These are phyloP conservation scores for Lasiodiplodia theobromae DNA, from an alignment of 2,329 filamentous ascomycete species.

Conservation along the genomic window DNA sequence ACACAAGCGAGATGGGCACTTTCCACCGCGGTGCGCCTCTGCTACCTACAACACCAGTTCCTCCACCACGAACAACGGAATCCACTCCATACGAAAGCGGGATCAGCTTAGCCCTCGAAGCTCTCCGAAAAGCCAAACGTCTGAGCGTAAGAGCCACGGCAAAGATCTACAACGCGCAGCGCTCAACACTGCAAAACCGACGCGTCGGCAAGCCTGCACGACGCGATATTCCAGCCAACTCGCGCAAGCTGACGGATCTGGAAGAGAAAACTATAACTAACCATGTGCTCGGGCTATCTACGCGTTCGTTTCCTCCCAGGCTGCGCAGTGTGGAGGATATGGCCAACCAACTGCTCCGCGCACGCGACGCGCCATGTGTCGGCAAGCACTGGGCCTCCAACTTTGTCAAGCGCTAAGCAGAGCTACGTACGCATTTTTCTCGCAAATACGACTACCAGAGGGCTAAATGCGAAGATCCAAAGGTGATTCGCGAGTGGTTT, in stretches of 20 bases:
- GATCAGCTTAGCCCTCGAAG: background rate
- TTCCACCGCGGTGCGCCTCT: background rate
- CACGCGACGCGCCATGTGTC: constrained; percentile 27
- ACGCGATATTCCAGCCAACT: background rate
- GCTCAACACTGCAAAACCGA: background rate
- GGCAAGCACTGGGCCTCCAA: constrained; percentile 33
- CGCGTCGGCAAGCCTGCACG: background rate
- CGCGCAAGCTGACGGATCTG: no score
- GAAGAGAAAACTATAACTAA: no score
- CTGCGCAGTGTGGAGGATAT: constrained; percentile 18
- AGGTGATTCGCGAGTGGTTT: constrained; percentile 28
- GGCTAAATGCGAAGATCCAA: constrained; percentile 31
- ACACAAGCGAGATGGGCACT: no score
- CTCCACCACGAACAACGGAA: background rate
- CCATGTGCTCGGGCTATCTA: no score
- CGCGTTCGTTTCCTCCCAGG: no score
- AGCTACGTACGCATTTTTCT: constrained; percentile 31
- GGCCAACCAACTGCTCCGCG: constrained; percentile 32
- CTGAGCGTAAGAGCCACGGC: background rate
- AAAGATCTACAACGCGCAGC: background rate
- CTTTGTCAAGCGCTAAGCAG: constrained; percentile 32
- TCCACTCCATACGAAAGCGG: background rate
- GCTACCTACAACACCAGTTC: background rate
- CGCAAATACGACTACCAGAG: constrained; percentile 32
- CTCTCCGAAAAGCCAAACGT: background rate